Percentiles rank a stretch among this genome's conserved stretches.
These are phyloP conservation scores for Monosporascus cannonballus DNA, from an alignment of 2,329 filamentous ascomycete species.

Conservation along the genomic window DNA sequence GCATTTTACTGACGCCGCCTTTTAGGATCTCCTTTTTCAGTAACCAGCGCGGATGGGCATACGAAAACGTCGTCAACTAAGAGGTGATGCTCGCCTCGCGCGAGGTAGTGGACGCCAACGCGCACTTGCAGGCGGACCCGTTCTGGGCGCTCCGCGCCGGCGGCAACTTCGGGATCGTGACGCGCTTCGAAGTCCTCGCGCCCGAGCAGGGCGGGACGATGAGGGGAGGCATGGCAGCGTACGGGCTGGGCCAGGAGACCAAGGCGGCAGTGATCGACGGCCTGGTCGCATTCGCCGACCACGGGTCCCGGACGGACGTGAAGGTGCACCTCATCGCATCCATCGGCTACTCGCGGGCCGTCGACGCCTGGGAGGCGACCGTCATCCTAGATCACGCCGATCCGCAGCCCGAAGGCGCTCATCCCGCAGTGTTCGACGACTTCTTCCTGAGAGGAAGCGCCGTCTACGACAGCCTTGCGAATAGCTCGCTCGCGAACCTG, in stretches of 20 bases:
- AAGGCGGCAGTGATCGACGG: conserved; percentile 3
- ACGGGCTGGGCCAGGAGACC: conserved; percentile 6
- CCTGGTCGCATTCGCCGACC: conserved; percentile 3
- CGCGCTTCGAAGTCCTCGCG: conserved; percentile 6
- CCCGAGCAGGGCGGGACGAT: conserved; percentile 6
- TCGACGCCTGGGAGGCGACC: conserved; percentile 7
- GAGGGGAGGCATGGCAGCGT: conserved; percentile 8
- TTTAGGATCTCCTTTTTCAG: conserved; percentile 15
- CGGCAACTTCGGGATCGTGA: conserved; percentile 14
- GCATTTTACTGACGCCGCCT: too few species aligned
- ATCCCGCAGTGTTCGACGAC: conserved; percentile 16
- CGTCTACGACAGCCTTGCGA: conserved; percentile 1
- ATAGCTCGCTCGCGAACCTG: conserved; percentile 7
- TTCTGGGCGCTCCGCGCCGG: conserved; percentile 22
- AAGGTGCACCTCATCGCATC: conserved; percentile 10
- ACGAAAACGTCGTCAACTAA: conserved; percentile 30
- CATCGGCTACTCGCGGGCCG: conserved; percentile 4
- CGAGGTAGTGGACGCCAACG: conserved; percentile 12
- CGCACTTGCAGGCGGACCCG: conserved; percentile 28
- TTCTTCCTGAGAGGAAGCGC: conserved; percentile 12
- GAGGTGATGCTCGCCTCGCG: conserved; percentile 21
- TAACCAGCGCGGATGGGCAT: conserved; percentile 22
- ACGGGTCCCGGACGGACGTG: conserved; percentile 7
- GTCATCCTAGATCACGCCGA: conserved; percentile 5
- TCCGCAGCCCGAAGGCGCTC: conserved; percentile 4